A percentile compares a stretch with the other conserved stretches of the same genome.
phyloP scores from a whole-genome alignment of 192 early-diverging fungal genomes.

The Coemansia sp. region DNA sequence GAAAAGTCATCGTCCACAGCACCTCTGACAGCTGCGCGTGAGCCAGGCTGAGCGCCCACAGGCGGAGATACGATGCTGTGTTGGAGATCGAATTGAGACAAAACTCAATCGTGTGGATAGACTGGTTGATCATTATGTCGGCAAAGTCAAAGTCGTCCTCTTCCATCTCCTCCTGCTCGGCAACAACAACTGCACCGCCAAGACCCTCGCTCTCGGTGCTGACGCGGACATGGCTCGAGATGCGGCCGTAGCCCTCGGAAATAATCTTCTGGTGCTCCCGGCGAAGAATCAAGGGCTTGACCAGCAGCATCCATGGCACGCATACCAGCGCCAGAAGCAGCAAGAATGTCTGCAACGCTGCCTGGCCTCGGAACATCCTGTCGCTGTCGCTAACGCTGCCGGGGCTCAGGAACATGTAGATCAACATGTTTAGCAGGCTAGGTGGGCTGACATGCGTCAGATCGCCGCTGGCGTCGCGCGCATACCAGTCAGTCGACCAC shows the following conservation, averaged over 20 bases:
- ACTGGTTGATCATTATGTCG: slow-evolving; percentile 95
- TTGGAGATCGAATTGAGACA: slow-evolving; percentile 95
- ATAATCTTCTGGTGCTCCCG: slow-evolving; percentile 76
- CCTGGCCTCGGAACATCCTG: slow-evolving; percentile 85
- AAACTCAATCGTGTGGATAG: slow-evolving; percentile 99
- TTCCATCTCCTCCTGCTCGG: slow-evolving; percentile 68
- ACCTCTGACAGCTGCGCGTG: slow-evolving; percentile 98
- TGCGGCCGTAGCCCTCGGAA: slow-evolving; percentile 72
- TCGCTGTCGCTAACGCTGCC: slow-evolving; percentile 70
- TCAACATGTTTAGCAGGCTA: slow-evolving; percentile 94
- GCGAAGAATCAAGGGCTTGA: slow-evolving; percentile 86
- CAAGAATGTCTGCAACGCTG: slow-evolving; percentile 74
- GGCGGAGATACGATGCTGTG: slow-evolving; percentile 96
- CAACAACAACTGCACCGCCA: slow-evolving; percentile 54
- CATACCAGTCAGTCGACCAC: slow-evolving; percentile 92
- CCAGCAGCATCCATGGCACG: slow-evolving; percentile 96
- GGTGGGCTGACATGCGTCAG: slow-evolving; percentile 77
- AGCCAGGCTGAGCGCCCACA: slow-evolving; percentile 97
- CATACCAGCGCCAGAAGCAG: slow-evolving; percentile 82
- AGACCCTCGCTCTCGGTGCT: slow-evolving; percentile 50
- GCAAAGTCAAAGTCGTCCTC: slow-evolving; percentile 86
- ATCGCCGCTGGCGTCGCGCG: slow-evolving; percentile 63
- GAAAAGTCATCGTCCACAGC: slow-evolving; percentile 88
- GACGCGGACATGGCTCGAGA: slow-evolving; percentile 55
- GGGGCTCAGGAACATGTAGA: slow-evolving; percentile 98